A percentile compares a stretch with the other conserved stretches of the same genome.
phyloP scores from a whole-genome alignment of 1,139 yeast genomes.

The Suhomyces coccinellae region DNA sequence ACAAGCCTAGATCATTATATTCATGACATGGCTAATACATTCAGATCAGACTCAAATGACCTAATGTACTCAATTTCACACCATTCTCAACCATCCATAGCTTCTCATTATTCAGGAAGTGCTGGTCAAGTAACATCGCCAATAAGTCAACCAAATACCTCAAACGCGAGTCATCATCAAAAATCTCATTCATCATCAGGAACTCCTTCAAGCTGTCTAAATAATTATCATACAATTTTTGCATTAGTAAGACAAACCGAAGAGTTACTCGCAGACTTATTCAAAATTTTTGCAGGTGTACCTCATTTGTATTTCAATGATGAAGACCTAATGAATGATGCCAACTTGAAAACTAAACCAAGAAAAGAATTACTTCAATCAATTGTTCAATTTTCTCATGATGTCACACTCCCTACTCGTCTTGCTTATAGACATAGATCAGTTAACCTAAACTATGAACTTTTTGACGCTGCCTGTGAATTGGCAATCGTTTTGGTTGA shows the following conservation, averaged over 20 bases:
- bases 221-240: slow-evolving; percentile 3
- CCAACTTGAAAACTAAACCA: slow-evolving; percentile 14
- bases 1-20: slow-evolving; percentile 17
- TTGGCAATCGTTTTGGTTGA: slow-evolving; percentile 37
- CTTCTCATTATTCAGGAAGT: not conserved
- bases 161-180: slow-evolving; percentile 2
- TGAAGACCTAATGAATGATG: slow-evolving; percentile 23
- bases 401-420: slow-evolving; percentile 33
- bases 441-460: slow-evolving; percentile 11
- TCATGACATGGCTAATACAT: slow-evolving; percentile 8
- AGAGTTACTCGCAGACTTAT: slow-evolving; percentile 34
- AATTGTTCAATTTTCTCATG: slow-evolving; percentile 27
- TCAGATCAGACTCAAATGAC: slow-evolving; percentile 6
- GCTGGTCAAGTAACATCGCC: not conserved
- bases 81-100: slow-evolving; percentile 1
- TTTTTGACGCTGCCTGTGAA: slow-evolving; percentile 40
- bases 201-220: slow-evolving; percentile 7
- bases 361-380: slow-evolving; percentile 9
- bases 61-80: not conserved
- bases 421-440: slow-evolving; percentile 33
- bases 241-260: slow-evolving; percentile 11
- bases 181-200: slow-evolving; percentile 7
- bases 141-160: not conserved
- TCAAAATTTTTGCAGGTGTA: slow-evolving; percentile 34
- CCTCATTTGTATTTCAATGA: slow-evolving; percentile 42